Conservation (phyloP, 2,329 filamentous ascomycete species). For the Septoria petroselini region DNA sequence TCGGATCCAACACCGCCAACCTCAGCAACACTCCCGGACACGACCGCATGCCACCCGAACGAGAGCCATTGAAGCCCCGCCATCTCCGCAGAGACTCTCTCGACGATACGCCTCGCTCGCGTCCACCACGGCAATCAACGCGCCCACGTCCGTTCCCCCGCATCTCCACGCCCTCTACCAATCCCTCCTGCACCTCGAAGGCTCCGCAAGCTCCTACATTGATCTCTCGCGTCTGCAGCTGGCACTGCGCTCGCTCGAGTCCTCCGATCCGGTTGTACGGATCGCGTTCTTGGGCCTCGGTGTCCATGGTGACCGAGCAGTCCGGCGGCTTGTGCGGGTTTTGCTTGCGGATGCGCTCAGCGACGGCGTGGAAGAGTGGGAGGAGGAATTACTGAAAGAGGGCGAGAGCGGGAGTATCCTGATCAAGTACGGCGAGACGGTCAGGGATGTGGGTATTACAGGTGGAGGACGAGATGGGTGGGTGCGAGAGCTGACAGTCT, state of each 20-base stretch:
- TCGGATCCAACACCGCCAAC: neutral
- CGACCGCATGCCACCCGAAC: neutral
- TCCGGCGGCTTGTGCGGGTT: conserved; percentile 65
- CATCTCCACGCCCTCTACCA: conserved; percentile 57
- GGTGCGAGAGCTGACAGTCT: conserved; percentile 60
- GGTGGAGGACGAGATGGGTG: conserved; percentile 43
- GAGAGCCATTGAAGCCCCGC: neutral
- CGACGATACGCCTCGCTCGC: conserved; percentile 33
- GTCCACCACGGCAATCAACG: conserved; percentile 55
- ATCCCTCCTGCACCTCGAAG: conserved; percentile 59
- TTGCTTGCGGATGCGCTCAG: conserved; percentile 49
- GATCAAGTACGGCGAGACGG: conserved; percentile 53
- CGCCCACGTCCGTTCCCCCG: conserved; percentile 52
- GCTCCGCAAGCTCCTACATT: conserved; percentile 58
- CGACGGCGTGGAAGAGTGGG: conserved; percentile 42
- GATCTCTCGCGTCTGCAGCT: conserved; percentile 70
- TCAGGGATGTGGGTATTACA: conserved; percentile 42
- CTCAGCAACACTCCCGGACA: conserved; percentile 1
- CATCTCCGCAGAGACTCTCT: neutral
- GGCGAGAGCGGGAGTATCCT: conserved; percentile 41
- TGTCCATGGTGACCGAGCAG: conserved; percentile 45
- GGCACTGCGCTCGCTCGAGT: conserved; percentile 63
- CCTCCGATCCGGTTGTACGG: conserved; percentile 52
- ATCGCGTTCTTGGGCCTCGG: conserved; percentile 51
- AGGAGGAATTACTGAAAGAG: conserved; percentile 40